These are phyloP conservation scores for Russula sp. DNA, from an alignment of 768 basidiomycete species.

Conservation along the genomic window DNA sequence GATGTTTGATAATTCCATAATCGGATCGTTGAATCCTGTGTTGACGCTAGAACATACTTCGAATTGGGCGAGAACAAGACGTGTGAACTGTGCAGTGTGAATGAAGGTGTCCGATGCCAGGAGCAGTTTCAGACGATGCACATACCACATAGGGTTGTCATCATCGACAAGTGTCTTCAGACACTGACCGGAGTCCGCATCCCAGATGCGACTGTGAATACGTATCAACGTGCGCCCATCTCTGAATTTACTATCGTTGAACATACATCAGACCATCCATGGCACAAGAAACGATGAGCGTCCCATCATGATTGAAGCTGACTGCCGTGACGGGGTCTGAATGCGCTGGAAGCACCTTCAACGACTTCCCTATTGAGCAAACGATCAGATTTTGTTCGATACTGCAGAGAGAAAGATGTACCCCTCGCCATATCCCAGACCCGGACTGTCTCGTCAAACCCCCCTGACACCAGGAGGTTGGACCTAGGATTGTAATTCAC, in stretches of 20 bases:
- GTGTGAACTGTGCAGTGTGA: conserved; percentile 53
- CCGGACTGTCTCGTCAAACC: conserved; percentile 91
- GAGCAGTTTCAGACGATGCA: neutral
- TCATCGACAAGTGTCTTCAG: conserved; percentile 96
- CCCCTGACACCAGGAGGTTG: conserved; percentile 88
- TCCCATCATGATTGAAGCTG: conserved; percentile 91
- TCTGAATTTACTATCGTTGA: neutral
- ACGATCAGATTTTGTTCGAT: neutral
- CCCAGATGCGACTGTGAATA: conserved; percentile 84
- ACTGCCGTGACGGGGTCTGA: conserved; percentile 96
- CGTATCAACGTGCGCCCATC: neutral
- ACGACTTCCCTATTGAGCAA: conserved; percentile 54
- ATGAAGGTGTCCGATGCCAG: neutral
- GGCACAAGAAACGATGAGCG: conserved; percentile 87
- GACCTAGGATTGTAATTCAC: conserved; percentile 88
- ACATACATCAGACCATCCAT: conserved; percentile 96
- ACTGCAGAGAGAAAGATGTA: conserved; percentile 29
- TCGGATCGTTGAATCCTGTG: conserved; percentile 91
- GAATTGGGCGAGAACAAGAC: conserved; percentile 93
- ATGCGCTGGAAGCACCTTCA: conserved; percentile 90
- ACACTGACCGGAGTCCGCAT: conserved; percentile 94
- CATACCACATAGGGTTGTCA: conserved; percentile 87
- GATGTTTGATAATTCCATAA: conserved; percentile 93
- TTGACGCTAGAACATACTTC: conserved; percentile 80
- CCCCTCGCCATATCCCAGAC: conserved; percentile 96